Evolutionary conservation across 2,329 filamentous ascomycete species (phyloP), one percentile per base, ranked within the genome.

Genomic region (Chaetothyriales sp.): DNA sequence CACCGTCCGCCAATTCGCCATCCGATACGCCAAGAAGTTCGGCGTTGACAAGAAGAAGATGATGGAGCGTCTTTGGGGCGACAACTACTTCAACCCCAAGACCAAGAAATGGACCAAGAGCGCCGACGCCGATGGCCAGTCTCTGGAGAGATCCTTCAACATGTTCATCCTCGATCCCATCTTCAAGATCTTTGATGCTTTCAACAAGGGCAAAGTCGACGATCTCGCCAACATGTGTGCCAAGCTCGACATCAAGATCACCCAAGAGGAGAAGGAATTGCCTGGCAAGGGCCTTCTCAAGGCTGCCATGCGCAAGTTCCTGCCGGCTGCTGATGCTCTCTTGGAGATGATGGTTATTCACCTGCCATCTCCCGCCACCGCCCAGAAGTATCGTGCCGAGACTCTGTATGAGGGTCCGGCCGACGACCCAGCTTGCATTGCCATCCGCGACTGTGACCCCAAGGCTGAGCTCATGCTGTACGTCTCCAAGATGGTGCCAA

Each of bases 401-500:
- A 95, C 89, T 70, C 82, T 98, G 62, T 98, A 98, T 78, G 92
- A 98, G 81, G 92, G 92, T 81, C 92, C 92, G 65, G 68, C 77
- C 55, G 92, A 98, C 70, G 92, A 98, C 66, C 85, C 88, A 73
- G 83, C 83, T 65, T 89, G 86, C 77, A 86, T 95, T 70, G 89
- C 83, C 81, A 95, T 98, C 81, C 89, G 89, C 67, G 89, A 97
- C 81, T 97, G 92, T 73, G 88, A 98, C 73, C 80, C 90, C 74
- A 94, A 95, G 80, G 92, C 81, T 72, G 87, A 90, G 67, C 92
- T 98, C 75, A 98, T 98, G 92, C 81, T 97, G 64, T 98, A 98
- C 86, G 89, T 98, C 73, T 98, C 92, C 74, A 98, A 98, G 88
- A 98, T 98, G 92, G 92, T 98, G 69, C 92, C 92, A 67, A 98